These are phyloP conservation scores for Hemileccinum hortonii DNA, from an alignment of 1,284 basidiomycete species.

Conservation along the genomic window DNA sequence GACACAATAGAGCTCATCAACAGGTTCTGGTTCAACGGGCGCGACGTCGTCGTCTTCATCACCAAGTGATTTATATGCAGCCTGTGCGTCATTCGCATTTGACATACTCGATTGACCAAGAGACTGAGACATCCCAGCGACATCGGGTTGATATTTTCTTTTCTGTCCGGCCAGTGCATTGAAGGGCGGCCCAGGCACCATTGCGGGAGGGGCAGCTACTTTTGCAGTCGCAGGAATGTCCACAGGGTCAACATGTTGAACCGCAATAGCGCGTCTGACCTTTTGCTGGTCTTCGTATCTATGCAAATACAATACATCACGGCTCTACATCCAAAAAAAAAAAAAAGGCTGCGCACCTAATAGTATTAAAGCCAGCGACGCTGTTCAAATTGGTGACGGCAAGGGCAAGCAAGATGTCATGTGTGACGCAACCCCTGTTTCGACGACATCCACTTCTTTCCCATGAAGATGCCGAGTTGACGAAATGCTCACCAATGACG, in stretches of 20 bases:
- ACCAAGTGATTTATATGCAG: slow-evolving; percentile 2
- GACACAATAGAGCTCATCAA: slow-evolving; percentile 66
- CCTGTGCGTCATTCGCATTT: slow-evolving; percentile 14
- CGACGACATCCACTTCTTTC: slow-evolving; percentile 10
- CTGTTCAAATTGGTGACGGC: slow-evolving; percentile 43
- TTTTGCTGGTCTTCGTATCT: slow-evolving; percentile 62
- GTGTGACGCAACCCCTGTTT: slow-evolving; percentile 69
- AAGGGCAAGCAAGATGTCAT: slow-evolving; percentile 51
- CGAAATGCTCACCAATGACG: slow-evolving; percentile 58
- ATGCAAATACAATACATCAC: not conserved
- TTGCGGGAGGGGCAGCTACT: slow-evolving; percentile 7
- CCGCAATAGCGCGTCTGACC: slow-evolving; percentile 55
- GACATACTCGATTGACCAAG: slow-evolving; percentile 7
- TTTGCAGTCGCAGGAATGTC: slow-evolving; percentile 52
- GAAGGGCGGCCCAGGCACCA: slow-evolving; percentile 2
- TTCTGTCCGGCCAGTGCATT: slow-evolving; percentile 29
- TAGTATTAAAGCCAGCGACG: slow-evolving; percentile 49
- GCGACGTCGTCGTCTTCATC: slow-evolving; percentile 46
- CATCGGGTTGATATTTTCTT: slow-evolving; percentile 39
- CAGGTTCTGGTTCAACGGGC: slow-evolving; percentile 43
- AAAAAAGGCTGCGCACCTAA: slow-evolving; percentile 42
- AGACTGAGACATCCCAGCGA: slow-evolving; percentile 5
- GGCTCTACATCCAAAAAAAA: not conserved
- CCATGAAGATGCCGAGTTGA: slow-evolving; percentile 8
- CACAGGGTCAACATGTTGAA: slow-evolving; percentile 50